A percentile compares a stretch with the other conserved stretches of the same genome.
phyloP scores from a whole-genome alignment of 2,329 filamentous ascomycete species.

The Exophiala oligosperma region DNA sequence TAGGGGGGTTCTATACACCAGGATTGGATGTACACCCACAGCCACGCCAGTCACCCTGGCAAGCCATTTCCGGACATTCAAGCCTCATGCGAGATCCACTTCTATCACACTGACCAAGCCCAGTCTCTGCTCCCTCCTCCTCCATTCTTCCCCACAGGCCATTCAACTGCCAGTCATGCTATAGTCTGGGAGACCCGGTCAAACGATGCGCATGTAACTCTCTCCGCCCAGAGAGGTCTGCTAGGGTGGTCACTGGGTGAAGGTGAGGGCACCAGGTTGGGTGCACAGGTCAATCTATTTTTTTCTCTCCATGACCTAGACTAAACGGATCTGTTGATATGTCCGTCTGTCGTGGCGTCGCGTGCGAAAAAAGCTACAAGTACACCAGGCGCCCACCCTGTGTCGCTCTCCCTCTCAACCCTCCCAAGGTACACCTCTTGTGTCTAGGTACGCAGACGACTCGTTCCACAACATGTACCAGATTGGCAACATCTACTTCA shows the following conservation, averaged over 20 bases:
- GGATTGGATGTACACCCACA: background rate
- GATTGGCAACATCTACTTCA: slow-evolving; percentile 59
- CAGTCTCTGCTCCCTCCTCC: background rate
- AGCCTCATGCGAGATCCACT: background rate
- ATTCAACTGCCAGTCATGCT: background rate
- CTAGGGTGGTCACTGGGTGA: background rate
- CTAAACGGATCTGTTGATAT: background rate
- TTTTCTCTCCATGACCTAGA: background rate
- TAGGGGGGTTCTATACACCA: background rate
- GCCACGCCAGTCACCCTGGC: background rate
- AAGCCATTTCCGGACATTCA: background rate
- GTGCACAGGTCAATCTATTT: background rate
- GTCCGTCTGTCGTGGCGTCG: background rate
- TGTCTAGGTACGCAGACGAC: background rate
- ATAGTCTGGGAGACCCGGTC: too few species aligned
- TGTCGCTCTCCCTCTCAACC: background rate
- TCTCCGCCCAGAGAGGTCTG: slow-evolving; percentile 1
- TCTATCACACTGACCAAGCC: background rate
- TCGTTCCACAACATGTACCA: slow-evolving; percentile 21
- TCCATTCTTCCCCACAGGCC: slow-evolving; percentile 1
- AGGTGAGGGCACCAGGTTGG: background rate
- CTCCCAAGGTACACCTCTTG: background rate
- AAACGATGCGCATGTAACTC: slow-evolving; percentile 8
- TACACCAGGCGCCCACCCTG: background rate
- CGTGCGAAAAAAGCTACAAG: background rate